Base-by-base conservation (phyloP, 192 early-diverging fungal genomes). In the Coemansia umbellata region DNA sequence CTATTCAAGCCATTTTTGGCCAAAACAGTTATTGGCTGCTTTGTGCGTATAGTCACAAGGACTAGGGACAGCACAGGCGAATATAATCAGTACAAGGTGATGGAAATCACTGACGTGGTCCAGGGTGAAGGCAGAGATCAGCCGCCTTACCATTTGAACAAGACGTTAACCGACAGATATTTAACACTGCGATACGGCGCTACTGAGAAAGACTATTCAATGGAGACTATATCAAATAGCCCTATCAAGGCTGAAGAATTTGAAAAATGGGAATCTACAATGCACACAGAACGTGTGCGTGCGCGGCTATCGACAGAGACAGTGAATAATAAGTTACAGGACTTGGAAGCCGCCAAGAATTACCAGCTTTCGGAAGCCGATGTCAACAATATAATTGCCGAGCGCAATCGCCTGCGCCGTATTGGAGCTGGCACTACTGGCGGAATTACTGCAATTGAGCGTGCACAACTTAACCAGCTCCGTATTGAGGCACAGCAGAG, bases 151-250 rank as follows among this genome's bases (percentile, higher is more conserved):
- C 72, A 75, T 33, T 31, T 90, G 3, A 82, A 84, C 23, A 78
- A 79, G 10, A 71, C 79, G 0, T 65, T 68, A 33, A 87, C 85
- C 28, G 85, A 90, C 66, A 79, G 82, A 43, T 81, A 80, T 8
- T 49, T 93, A 19, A 71, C 58, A 11, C 70, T 90, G 27, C 81
- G 78, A 32, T 88, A 88, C 57, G 91, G 90, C 22, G 78, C 83
- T 30, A 64, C 81, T 13, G 80, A 84, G 53, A 84, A 81, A 37
- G 66, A 61, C 17, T 90, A 87, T 58, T 81, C 81, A 7, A 91
- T 91, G 84, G 84, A 88, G 48, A 82, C 80, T 26, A 71, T 93
- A 9, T 93, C 91, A 2, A 93, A 93, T 50, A 60, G 68, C 43
- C 55, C 81, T 23, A 76, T 90, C 24, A 85, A 82, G 21, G 66